Evolutionary conservation across 371 early-diverging fungal species (phyloP), one percentile per base, ranked within the genome.

Genomic region (Capniomyces stellatus): DNA sequence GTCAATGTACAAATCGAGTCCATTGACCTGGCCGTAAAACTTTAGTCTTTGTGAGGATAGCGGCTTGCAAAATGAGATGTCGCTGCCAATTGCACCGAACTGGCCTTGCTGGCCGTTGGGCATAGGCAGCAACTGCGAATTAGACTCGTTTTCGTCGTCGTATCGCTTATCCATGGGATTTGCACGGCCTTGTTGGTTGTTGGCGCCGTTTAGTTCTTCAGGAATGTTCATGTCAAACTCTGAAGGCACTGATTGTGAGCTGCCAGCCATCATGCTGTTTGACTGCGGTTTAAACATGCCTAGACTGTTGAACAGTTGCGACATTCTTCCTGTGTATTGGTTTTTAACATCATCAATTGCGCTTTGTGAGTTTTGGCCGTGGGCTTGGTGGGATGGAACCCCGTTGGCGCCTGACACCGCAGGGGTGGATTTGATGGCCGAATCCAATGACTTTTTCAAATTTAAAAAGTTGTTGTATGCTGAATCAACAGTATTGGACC

Each of bases 1-100:
- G 13, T 55, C 54, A 13, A 59, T 4, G 24, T 54, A 59, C 21
- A 59, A 41, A 25, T 55, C 59, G 24, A 59, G n/a, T 24, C 29
- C 30, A 27, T 46, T 48, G 19, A 59, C 51, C 13, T 27, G 24
- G 19, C 48, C 50, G 22, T n/a, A 28, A 25, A 28, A 55, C 23
- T 48, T 29, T 15, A 59, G 47, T 3, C 30, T 51, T 51, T 51
- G 51, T 3, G 51, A 51, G 8, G 30, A 18, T 8, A 51, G 10
- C 10, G 51, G 51, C 13, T 31, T 51, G 21, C 51, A 51, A 31
- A 27, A 27, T 18, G 4, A 35, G 29, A 30, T 29, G 19, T n/a
- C n/a, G 27, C 19, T 29, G 29, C 29, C 35, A 35, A 35, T 10
- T 35, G 6, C 35, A 10, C 35, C 15, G 35, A n/a, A n/a, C n/a